A percentile compares a stretch with the other conserved stretches of the same genome.
Evolutionary conservation across 768 basidiomycete species (phyloP).

Genomic region (Glaciozyma antarctica): DNA sequence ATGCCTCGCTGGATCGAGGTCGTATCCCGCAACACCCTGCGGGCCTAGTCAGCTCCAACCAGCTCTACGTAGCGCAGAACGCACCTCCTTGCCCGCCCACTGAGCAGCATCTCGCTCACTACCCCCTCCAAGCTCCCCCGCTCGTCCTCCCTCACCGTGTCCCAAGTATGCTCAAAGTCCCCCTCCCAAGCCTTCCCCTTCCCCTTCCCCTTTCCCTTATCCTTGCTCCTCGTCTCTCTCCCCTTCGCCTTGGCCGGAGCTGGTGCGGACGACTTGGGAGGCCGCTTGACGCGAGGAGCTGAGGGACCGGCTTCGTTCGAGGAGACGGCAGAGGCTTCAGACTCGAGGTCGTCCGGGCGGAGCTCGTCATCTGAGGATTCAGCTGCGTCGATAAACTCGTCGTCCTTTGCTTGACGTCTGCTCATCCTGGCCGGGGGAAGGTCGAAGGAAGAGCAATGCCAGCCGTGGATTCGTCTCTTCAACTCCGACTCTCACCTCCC

Average conservation of each 20-base stretch:
- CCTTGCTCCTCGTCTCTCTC: not conserved
- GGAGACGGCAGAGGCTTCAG: not conserved
- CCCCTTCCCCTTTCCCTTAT: not conserved
- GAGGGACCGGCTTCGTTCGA: slow-evolving; percentile 1
- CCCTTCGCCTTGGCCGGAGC: not conserved
- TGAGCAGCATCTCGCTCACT: slow-evolving; percentile 78
- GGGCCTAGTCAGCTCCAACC: slow-evolving; percentile 10
- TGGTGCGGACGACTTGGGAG: not conserved
- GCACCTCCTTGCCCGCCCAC: slow-evolving; percentile 72
- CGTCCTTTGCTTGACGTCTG: not conserved
- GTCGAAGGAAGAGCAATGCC: too few species aligned
- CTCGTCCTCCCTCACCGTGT: slow-evolving; percentile 93
- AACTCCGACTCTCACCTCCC: too few species aligned
- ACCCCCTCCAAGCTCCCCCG: slow-evolving; percentile 79
- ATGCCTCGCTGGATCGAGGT: slow-evolving; percentile 85
- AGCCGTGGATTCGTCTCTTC: too few species aligned
- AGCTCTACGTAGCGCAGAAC: slow-evolving; percentile 23
- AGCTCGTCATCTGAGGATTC: not conserved
- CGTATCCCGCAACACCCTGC: slow-evolving; percentile 67
- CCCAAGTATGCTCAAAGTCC: slow-evolving; percentile 88
- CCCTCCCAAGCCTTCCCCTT: slow-evolving; percentile 1
- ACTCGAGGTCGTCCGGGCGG: not conserved
- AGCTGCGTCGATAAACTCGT: not conserved
- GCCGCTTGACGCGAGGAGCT: not conserved
- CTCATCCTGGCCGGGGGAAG: not conserved